These are phyloP conservation scores for Naganishia albida DNA, from an alignment of 1,284 basidiomycete genomes.

Conservation along the genomic window DNA sequence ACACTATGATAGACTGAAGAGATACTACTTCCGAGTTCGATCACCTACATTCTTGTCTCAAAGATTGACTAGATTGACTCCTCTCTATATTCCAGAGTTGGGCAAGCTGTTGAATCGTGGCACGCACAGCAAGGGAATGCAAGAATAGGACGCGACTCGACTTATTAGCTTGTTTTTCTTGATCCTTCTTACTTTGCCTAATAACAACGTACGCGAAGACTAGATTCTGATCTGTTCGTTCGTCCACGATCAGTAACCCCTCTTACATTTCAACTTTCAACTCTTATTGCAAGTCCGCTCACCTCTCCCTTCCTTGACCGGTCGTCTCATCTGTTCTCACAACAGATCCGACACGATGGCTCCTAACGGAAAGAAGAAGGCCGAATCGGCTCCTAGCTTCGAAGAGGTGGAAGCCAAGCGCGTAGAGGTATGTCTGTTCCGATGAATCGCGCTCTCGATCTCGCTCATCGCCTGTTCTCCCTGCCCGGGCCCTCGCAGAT, in stretches of 20 bases:
- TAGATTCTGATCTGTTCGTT: neutral
- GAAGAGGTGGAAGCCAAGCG: slow-evolving; percentile 53
- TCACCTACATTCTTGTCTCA: neutral
- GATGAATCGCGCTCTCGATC: neutral
- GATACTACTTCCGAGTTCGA: neutral
- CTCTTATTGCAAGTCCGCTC: neutral
- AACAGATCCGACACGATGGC: slow-evolving; percentile 2
- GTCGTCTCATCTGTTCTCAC: neutral
- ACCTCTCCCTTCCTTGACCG: neutral
- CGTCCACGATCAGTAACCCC: neutral
- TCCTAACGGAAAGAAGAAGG: slow-evolving; percentile 25
- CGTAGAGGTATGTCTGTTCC: slow-evolving; percentile 46
- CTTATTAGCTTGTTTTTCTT: slow-evolving; percentile 20
- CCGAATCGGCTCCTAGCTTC: slow-evolving; percentile 37
- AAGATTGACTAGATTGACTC: neutral
- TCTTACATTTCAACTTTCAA: neutral
- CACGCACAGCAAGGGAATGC: too few relatives aligned
- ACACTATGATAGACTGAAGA: neutral
- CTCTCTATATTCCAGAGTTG: neutral
- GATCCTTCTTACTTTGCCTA: slow-evolving; percentile 1
- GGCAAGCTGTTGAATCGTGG: too few relatives aligned
- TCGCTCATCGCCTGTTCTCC: neutral
- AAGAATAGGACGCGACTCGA: neutral
- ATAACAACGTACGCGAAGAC: neutral
- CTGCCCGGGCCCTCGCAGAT: slow-evolving; percentile 41